Conservation (phyloP, 306 rosid species). For the Vachellia pachyceras region DNA sequence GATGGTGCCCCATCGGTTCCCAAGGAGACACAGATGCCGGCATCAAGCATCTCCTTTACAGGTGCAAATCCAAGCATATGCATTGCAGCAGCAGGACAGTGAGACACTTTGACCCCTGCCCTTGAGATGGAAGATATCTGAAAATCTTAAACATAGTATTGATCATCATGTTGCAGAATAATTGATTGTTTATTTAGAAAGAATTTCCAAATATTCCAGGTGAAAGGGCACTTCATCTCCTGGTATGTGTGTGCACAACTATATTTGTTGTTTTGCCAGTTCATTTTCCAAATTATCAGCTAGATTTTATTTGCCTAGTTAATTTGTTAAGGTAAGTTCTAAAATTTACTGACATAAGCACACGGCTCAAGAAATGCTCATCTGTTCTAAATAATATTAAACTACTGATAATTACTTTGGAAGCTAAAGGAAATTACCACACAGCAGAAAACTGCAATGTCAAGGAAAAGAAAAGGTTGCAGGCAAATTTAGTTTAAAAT, state of each 20-base stretch:
- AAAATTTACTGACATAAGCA: neutral
- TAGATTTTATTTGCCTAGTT: conserved; percentile 1
- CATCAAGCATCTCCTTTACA: conserved; percentile 83
- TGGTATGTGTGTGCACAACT: neutral
- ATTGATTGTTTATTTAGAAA: conserved; percentile 2
- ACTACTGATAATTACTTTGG: neutral
- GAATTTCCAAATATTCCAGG: neutral
- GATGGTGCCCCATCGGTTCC: conserved; percentile 97
- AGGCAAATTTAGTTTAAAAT: neutral
- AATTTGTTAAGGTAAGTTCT: neutral
- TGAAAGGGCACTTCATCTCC: conserved; percentile 18
- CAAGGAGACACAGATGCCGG: conserved; percentile 83
- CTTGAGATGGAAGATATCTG: conserved; percentile 78
- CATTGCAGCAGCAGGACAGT: conserved; percentile 94
- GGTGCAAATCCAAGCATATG: conserved; percentile 97
- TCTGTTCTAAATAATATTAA: neutral
- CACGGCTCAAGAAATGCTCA: conserved; percentile 6
- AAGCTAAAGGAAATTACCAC: neutral
- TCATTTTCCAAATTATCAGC: neutral
- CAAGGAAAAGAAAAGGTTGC: neutral
- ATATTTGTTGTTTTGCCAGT: neutral
- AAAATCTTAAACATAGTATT: conserved; percentile 31
- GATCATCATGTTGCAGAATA: conserved; percentile 13
- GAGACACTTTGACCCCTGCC: conserved; percentile 84
- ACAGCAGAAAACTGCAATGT: conserved; percentile 1